A percentile compares a stretch with the other conserved stretches of the same genome.
phyloP scores from a whole-genome alignment of 176 grass and related monocot species.

The Themeda triandra region DNA sequence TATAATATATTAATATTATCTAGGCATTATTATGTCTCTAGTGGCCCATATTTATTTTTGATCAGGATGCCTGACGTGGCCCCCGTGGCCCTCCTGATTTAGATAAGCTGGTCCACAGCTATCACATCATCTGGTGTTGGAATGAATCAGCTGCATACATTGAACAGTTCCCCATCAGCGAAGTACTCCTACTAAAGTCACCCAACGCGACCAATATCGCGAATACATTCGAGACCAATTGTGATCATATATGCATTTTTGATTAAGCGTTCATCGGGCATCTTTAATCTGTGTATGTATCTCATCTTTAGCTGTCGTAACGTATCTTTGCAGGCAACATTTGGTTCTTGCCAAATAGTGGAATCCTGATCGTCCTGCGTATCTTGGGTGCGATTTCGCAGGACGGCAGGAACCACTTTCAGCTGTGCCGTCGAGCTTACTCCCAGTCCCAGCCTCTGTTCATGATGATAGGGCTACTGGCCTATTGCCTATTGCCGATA shows the following conservation, averaged over 20 bases:
- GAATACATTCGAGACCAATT: background rate
- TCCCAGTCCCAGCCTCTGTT: background rate
- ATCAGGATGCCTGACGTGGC: constrained; percentile 8
- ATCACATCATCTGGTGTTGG: background rate
- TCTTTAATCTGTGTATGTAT: no score
- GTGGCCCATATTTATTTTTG: background rate
- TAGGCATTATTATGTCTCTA: background rate
- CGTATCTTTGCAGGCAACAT: background rate
- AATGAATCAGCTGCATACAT: background rate
- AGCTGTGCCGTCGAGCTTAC: background rate
- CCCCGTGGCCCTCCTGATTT: background rate
- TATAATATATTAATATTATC: background rate
- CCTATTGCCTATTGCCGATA: background rate
- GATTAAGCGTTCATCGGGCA: background rate
- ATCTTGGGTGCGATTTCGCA: background rate
- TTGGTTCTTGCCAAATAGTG: background rate
- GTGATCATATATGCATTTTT: background rate
- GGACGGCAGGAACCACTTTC: background rate
- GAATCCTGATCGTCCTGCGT: background rate
- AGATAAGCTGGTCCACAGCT: constrained; percentile 11
- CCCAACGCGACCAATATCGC: background rate
- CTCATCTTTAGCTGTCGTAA: background rate
- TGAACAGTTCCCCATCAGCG: background rate
- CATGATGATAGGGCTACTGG: background rate
- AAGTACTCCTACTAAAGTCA: background rate